Percentiles rank a stretch among this genome's conserved stretches.
These are phyloP conservation scores for Mycena metata DNA, from an alignment of 768 basidiomycete species.

Conservation along the genomic window DNA sequence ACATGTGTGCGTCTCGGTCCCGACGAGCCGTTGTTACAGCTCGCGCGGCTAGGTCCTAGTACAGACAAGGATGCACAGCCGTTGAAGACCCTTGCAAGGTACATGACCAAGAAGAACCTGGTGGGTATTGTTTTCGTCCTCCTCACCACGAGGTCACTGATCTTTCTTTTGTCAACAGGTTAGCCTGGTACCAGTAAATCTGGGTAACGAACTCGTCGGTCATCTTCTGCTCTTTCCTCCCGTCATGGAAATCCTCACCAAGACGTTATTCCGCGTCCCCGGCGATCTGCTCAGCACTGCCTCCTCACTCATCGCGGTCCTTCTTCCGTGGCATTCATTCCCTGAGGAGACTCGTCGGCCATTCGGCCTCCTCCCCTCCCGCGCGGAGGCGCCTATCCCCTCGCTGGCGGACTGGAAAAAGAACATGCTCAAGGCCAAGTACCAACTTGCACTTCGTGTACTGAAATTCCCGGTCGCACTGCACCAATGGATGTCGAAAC, in stretches of 20 bases:
- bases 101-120: slow-evolving; percentile 63
- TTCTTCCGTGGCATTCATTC: slow-evolving; percentile 63
- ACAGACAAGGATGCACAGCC: slow-evolving; percentile 54
- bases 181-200: slow-evolving; percentile 59
- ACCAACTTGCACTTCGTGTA: slow-evolving; percentile 57
- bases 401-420: slow-evolving; percentile 40
- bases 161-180: slow-evolving; percentile 51
- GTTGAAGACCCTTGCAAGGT: slow-evolving; percentile 56
- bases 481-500: slow-evolving; percentile 58
- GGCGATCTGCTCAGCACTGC: slow-evolving; percentile 46
- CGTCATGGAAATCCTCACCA: slow-evolving; percentile 49
- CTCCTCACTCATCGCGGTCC: slow-evolving; percentile 54
- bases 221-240: slow-evolving; percentile 70
- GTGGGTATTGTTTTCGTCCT: slow-evolving; percentile 48
- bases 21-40: slow-evolving; percentile 61
- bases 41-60: slow-evolving; percentile 62
- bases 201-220: slow-evolving; percentile 64
- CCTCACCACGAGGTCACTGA: neutral
- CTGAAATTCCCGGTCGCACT: slow-evolving; percentile 64
- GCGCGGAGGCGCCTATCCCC: slow-evolving; percentile 12
- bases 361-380: slow-evolving; percentile 10
- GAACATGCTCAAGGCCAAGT: slow-evolving; percentile 42
- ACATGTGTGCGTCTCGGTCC: slow-evolving; percentile 52
- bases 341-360: slow-evolving; percentile 46
- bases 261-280: slow-evolving; percentile 57